Evolutionary conservation across 495 filamentous ascomycete species (phyloP).

Genomic region (Astrothelium subdiscretum): DNA sequence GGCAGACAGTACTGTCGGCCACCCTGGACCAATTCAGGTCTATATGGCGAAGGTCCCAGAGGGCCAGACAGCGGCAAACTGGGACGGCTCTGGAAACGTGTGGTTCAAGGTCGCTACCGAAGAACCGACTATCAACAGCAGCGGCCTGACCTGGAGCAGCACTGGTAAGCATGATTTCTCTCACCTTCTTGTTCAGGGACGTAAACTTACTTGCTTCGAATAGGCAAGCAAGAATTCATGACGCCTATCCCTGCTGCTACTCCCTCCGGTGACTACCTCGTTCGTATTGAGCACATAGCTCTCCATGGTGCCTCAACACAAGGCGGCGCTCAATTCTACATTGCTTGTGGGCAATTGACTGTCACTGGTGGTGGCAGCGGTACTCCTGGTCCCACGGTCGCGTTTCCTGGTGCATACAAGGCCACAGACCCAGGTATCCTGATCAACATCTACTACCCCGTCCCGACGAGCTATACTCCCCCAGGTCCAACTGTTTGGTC

Average conservation of each 20-base stretch:
- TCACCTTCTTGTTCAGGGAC: not conserved
- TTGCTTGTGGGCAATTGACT: slow-evolving; percentile 20
- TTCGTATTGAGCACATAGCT: slow-evolving; percentile 50
- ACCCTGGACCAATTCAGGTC: slow-evolving; percentile 39
- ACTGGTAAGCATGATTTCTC: not conserved
- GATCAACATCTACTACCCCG: slow-evolving; percentile 11
- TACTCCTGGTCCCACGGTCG: slow-evolving; percentile 13
- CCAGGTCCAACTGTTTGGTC: slow-evolving; percentile 18
- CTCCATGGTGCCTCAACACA: slow-evolving; percentile 28
- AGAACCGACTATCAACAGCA: not conserved
- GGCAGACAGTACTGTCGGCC: slow-evolving; percentile 35
- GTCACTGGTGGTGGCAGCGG: slow-evolving; percentile 21
- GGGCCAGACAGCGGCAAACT: slow-evolving; percentile 34
- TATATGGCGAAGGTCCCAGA: slow-evolving; percentile 44
- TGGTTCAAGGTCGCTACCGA: slow-evolving; percentile 41
- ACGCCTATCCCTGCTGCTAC: not conserved
- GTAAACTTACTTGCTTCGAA: not conserved
- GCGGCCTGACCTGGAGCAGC: not conserved
- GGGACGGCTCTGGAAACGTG: slow-evolving; percentile 37
- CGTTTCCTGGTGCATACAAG: slow-evolving; percentile 19
- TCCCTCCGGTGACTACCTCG: slow-evolving; percentile 44
- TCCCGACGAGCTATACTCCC: slow-evolving; percentile 12
- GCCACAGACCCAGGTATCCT: slow-evolving; percentile 15
- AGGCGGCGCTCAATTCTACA: slow-evolving; percentile 22
- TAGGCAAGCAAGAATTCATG: not conserved